These are phyloP conservation scores for Wickerhamiella slavikovae DNA, from an alignment of 805 yeast genomes.

Conservation along the genomic window DNA sequence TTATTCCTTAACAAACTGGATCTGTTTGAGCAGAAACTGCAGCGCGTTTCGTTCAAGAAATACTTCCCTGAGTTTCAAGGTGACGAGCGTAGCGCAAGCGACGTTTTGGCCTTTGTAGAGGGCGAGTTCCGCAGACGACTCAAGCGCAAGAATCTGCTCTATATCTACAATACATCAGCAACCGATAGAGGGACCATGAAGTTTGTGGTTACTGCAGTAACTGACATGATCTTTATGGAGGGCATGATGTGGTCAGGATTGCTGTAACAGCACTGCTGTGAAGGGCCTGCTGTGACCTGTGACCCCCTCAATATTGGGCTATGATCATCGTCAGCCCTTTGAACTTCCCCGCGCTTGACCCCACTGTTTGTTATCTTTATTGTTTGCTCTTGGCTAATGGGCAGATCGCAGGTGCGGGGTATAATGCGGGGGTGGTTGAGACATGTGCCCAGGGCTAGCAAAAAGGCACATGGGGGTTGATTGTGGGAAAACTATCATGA, in stretches of 20 bases:
- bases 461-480: too few relatives aligned
- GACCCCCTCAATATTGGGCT: too few relatives aligned
- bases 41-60: slow-evolving; percentile 34
- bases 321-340: too few relatives aligned
- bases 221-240: slow-evolving; percentile 74
- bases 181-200: slow-evolving; percentile 80
- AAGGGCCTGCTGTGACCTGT: too few relatives aligned
- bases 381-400: too few relatives aligned
- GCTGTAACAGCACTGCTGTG: slow-evolving; percentile 4
- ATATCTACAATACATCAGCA: slow-evolving; percentile 87
- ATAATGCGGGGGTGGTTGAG: too few relatives aligned
- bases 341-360: too few relatives aligned
- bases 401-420: too few relatives aligned
- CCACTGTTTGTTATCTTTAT: too few relatives aligned
- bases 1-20: slow-evolving; percentile 80
- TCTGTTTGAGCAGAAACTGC: slow-evolving; percentile 50
- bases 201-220: slow-evolving; percentile 78
- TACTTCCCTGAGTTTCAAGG: slow-evolving; percentile 70
- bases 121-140: slow-evolving; percentile 42
- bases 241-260: slow-evolving; percentile 27
- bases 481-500: too few relatives aligned
- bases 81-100: slow-evolving; percentile 37
- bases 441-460: too few relatives aligned
- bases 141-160: slow-evolving; percentile 51
- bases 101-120: slow-evolving; percentile 55